Evolutionary conservation across 352 stramenopile genomes (phyloP), one percentile per base, ranked within the genome.

Genomic region (Pythium dissimile): DNA sequence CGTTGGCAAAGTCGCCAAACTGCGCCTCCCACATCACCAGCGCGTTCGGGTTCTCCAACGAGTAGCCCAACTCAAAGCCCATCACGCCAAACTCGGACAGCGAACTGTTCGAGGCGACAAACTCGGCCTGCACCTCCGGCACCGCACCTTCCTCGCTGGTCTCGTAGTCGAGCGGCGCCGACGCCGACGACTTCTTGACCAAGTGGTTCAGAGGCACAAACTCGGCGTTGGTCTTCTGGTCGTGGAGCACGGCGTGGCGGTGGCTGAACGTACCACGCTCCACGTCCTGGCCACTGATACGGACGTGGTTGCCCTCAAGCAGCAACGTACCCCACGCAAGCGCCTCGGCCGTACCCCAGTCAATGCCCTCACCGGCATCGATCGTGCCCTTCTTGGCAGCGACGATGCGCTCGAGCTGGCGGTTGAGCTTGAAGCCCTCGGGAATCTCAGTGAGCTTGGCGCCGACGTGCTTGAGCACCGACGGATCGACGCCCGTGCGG

Each of bases 161-260:
- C 6, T 64, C 63, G 2, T 71, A 73, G 53, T 83, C 70, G n/a
- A 99, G 98, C 11, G 99, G 69, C 30, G 96, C 96, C 24, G 88
- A 97, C 70, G 98, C 98, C 51, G 94, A 92, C 53, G 89, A 79
- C 59, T 98, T 86, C 26, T 82, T 69, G 3, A 77, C 77, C 1
- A 99, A 64, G 54, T 96, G 70, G 76, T 71, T 81, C 7, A 91
- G 59, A 27, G 84, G 75, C 65, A 89, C 79, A 41, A 83, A 85
- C 66, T 97, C 90, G 35, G 94, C 57, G 71, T 98, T 97, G 2
- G 92, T 98, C 46, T 97, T 78, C 76, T 99, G 89, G 59, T 94
- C 82, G 57, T 94, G 89, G 2, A 97, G 62, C 27, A 96, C 88
- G 1, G 86, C 89, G 53, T 97, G 89, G 21, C 89, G 81, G 62